Conservation (phyloP, 495 filamentous ascomycete species). For the Daldinia decipiens region DNA sequence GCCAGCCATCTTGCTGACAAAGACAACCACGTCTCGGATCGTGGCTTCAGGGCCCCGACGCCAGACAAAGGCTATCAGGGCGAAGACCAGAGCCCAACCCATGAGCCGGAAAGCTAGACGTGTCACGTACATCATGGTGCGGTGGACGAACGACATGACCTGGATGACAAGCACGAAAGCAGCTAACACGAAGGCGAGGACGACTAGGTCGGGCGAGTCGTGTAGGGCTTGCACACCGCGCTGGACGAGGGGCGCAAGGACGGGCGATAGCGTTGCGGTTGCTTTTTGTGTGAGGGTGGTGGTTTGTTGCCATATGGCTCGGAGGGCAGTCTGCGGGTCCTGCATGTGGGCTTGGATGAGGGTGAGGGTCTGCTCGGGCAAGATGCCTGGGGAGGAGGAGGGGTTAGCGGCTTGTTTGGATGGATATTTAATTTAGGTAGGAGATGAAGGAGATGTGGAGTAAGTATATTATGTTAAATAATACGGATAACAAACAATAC, state of each 20-base stretch:
- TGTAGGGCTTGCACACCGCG: conserved; percentile 51
- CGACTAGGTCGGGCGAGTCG: conserved; percentile 67
- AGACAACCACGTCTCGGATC: conserved; percentile 60
- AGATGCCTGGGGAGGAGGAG: conserved; percentile 46
- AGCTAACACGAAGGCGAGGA: conserved; percentile 62
- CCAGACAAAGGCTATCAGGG: conserved; percentile 66
- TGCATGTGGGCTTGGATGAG: conserved; percentile 53
- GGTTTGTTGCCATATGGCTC: conserved; percentile 46
- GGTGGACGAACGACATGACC: conserved; percentile 71
- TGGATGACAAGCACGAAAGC: conserved; percentile 70
- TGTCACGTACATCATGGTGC: conserved; percentile 80
- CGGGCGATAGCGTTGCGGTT: conserved; percentile 34
- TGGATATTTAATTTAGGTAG: not conserved
- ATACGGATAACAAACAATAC: not conserved
- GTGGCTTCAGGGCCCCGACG: conserved; percentile 71
- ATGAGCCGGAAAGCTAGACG: conserved; percentile 64
- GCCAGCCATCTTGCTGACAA: conserved; percentile 49
- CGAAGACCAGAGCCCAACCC: conserved; percentile 67
- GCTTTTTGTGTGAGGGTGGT: conserved; percentile 49
- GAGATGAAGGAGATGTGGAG: not conserved
- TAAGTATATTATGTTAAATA: not conserved
- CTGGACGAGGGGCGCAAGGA: conserved; percentile 62
- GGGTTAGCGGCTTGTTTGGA: not conserved
- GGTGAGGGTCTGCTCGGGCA: conserved; percentile 52
- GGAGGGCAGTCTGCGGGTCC: conserved; percentile 50